Percentiles rank a stretch among this genome's conserved stretches.
Conservation (phyloP, 2,329 filamentous ascomycete genomes). For the Stagonosporopsis vannaccii region DNA sequence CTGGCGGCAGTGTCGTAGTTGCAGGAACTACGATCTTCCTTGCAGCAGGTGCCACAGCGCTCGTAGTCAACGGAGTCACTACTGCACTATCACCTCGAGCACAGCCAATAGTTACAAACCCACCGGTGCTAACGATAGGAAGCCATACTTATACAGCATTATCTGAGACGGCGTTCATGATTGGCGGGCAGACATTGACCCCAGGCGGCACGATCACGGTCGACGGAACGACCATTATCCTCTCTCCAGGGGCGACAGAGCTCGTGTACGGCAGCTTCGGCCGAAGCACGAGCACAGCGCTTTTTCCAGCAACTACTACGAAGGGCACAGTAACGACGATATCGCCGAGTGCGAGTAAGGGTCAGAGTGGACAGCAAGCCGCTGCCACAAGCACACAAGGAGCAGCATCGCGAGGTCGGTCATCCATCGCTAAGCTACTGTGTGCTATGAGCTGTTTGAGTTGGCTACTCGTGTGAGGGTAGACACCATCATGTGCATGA, state of each 20-base stretch:
- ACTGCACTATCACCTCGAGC: constrained; percentile 18
- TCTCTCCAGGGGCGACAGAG: constrained; percentile 49
- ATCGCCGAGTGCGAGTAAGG: constrained; percentile 23
- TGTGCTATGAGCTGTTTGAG: neutral
- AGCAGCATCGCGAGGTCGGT: neutral
- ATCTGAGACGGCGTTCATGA: constrained; percentile 54
- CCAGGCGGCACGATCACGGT: constrained; percentile 51
- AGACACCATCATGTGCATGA: neutral
- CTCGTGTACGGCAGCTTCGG: constrained; percentile 51
- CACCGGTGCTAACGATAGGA: constrained; percentile 45
- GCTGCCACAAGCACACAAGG: constrained; percentile 3
- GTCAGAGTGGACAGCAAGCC: constrained; percentile 17
- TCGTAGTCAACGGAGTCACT: constrained; percentile 38
- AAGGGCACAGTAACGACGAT: constrained; percentile 6
- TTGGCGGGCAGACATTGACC: constrained; percentile 49
- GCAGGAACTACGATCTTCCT: constrained; percentile 44
- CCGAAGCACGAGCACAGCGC: constrained; percentile 40
- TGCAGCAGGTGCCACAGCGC: constrained; percentile 36
- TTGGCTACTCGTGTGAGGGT: neutral
- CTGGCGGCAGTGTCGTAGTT: constrained; percentile 49
- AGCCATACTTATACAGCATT: constrained; percentile 45
- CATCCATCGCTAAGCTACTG: neutral
- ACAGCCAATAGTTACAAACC: constrained; percentile 51
- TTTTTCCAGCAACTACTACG: constrained; percentile 52
- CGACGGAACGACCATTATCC: constrained; percentile 51